Percentiles rank a stretch among this genome's conserved stretches.
These are phyloP conservation scores for Aspergillus brunneoviolaceus DNA, from an alignment of 2,329 filamentous ascomycete species.

Conservation along the genomic window DNA sequence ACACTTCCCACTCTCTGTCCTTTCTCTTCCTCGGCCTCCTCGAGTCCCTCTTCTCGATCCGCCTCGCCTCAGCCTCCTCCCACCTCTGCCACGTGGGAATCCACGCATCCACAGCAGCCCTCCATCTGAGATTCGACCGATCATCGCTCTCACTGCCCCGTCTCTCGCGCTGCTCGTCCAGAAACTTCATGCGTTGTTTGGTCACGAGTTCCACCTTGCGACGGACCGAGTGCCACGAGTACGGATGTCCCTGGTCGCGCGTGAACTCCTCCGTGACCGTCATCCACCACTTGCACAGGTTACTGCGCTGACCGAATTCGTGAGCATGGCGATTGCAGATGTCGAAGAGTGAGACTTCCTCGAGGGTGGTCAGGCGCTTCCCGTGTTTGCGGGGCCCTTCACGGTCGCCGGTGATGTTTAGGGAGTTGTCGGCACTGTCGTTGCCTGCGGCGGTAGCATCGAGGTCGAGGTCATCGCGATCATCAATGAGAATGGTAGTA, in stretches of 20 bases:
- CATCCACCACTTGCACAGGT: conserved; percentile 45
- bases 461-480: background rate
- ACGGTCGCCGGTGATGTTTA: background rate
- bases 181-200: conserved; percentile 42
- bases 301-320: conserved; percentile 42
- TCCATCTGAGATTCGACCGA: conserved; percentile 39
- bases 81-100: conserved; percentile 43
- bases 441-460: background rate
- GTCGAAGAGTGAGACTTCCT: conserved; percentile 42
- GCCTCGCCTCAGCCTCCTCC: conserved; percentile 37
- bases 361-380: conserved; percentile 41
- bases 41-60: conserved; percentile 41
- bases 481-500: background rate
- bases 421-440: background rate
- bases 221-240: conserved; percentile 46
- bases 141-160: conserved; percentile 28
- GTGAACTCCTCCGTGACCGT: conserved; percentile 41
- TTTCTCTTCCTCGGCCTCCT: conserved; percentile 33
- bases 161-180: conserved; percentile 35
- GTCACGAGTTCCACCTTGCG: conserved; percentile 43
- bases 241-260: conserved; percentile 38
- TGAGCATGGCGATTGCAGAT: conserved; percentile 40
- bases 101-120: conserved; percentile 41
- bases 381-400: conserved; percentile 34
- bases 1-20: conserved; percentile 12